These are phyloP conservation scores for Zygoascus biomembranicola DNA, from an alignment of 805 yeast species.

Conservation along the genomic window DNA sequence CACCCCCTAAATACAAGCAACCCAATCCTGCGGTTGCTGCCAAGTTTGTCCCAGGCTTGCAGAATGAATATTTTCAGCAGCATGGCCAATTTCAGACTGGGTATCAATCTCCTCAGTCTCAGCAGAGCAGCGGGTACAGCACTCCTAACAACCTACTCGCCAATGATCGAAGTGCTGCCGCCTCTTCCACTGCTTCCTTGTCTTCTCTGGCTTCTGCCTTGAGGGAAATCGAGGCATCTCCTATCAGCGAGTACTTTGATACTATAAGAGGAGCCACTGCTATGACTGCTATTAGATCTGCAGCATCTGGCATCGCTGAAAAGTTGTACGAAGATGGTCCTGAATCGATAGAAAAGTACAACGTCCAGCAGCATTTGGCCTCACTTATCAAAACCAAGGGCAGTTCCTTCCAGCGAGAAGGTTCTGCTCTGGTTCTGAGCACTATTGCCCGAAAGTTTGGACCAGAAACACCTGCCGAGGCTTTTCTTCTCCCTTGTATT, in stretches of 20 bases:
- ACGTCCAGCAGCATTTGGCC: constrained; percentile 51
- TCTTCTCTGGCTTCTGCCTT: constrained; percentile 68
- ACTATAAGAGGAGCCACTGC: constrained; percentile 44
- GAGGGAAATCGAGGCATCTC: constrained; percentile 54
- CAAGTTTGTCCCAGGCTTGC: background rate
- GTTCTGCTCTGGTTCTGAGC: constrained; percentile 55
- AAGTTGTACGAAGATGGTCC: constrained; percentile 40
- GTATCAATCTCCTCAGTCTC: background rate
- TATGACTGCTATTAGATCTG: constrained; percentile 46
- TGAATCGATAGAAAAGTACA: constrained; percentile 51
- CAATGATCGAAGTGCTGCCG: constrained; percentile 15
- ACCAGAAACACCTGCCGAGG: constrained; percentile 65
- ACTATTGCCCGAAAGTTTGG: constrained; percentile 54
- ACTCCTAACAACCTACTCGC: constrained; percentile 16
- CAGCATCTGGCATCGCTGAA: constrained; percentile 47
- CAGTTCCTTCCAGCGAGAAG: constrained; percentile 67
- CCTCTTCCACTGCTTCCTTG: constrained; percentile 62
- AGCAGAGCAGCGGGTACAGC: constrained; percentile 12
- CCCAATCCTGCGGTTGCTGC: background rate
- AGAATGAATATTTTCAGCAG: background rate
- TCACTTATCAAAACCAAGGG: constrained; percentile 68
- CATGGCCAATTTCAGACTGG: background rate
- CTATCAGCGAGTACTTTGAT: constrained; percentile 52
- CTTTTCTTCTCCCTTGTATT: constrained; percentile 58
- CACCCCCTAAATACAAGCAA: constrained; percentile 12